Conservation (phyloP, 352 stramenopile species). For the Thraustochytrium sp. region DNA sequence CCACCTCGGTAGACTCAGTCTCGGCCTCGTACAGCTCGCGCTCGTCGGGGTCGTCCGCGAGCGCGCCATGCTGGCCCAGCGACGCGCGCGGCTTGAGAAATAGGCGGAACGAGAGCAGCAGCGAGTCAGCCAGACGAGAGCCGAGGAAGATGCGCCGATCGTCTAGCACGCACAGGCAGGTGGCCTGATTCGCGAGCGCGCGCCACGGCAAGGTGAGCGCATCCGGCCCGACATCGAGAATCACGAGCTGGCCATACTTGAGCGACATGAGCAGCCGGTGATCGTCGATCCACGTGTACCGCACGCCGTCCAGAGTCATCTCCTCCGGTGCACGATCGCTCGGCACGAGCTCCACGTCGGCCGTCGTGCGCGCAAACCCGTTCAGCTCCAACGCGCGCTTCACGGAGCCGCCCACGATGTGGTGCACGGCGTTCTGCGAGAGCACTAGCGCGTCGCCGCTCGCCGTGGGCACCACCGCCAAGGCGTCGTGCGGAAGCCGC, state of each 20-base stretch:
- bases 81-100: neutral
- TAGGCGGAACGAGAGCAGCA: conserved; percentile 2
- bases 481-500: conserved; percentile 1
- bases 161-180: conserved; percentile 14
- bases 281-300: neutral
- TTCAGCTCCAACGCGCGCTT: conserved; percentile 15
- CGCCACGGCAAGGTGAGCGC: neutral
- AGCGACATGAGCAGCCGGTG: conserved; percentile 29
- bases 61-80: neutral
- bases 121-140: conserved; percentile 10
- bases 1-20: neutral
- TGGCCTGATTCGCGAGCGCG: conserved; percentile 5
- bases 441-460: neutral
- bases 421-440: conserved; percentile 26
- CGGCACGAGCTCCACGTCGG: neutral
- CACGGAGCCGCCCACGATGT: conserved; percentile 13
- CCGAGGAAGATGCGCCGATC: neutral
- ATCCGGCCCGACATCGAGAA: neutral
- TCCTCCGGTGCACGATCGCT: neutral
- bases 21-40: neutral
- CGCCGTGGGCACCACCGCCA: neutral
- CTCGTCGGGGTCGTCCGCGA: neutral
- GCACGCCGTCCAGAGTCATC: neutral
- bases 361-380: conserved; percentile 3
- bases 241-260: conserved; percentile 14